Percentiles rank a stretch among this genome's conserved stretches.
Conservation (phyloP, 2,329 filamentous ascomycete species). For the Rutstroemia sydowiana region DNA sequence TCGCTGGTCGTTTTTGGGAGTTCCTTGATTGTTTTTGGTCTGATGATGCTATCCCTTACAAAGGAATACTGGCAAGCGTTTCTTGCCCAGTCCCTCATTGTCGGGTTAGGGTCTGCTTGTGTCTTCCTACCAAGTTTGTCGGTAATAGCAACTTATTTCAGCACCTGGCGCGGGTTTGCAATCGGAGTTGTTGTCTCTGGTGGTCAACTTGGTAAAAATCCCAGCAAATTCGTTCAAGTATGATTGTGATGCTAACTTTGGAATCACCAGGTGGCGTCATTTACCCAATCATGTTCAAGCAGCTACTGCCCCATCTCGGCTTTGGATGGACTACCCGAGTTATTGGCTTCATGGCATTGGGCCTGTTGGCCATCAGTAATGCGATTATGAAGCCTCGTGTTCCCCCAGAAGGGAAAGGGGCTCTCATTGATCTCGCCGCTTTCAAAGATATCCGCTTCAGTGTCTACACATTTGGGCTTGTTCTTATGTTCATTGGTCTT, state of each 20-base stretch:
- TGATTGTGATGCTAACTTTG: neutral
- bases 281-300: conserved; percentile 44
- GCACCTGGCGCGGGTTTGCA: conserved; percentile 64
- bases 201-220: conserved; percentile 51
- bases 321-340: conserved; percentile 24
- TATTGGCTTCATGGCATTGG: conserved; percentile 20
- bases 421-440: neutral
- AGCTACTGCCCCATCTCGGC: conserved; percentile 22
- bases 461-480: neutral
- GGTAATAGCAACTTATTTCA: conserved; percentile 77
- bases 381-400: conserved; percentile 45
- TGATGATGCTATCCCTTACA: conserved; percentile 29
- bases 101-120: conserved; percentile 67
- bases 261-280: conserved; percentile 51
- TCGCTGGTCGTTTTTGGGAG: neutral
- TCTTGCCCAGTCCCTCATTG: conserved; percentile 30
- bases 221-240: no score
- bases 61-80: conserved; percentile 30
- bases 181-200: conserved; percentile 80
- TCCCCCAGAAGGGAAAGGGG: conserved; percentile 36
- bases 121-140: conserved; percentile 80
- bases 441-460: neutral
- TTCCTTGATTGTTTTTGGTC: neutral
- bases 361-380: conserved; percentile 17
- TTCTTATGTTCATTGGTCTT: conserved; percentile 35